Conservation (phyloP, 2,329 filamentous ascomycete genomes). For the Trichoderma hamatum region DNA sequence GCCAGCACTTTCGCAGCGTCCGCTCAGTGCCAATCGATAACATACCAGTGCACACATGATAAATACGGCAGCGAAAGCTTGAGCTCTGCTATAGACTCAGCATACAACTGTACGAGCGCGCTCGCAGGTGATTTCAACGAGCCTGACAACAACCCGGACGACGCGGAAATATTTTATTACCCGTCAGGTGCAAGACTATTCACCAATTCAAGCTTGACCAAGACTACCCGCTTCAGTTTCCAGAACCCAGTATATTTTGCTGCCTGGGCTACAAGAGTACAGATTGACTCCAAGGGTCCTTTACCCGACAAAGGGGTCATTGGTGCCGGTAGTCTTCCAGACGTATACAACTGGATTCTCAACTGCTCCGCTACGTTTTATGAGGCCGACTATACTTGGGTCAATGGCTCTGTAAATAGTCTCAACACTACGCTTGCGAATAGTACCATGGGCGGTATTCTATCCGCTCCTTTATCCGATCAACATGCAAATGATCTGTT, state of each 20-base stretch:
- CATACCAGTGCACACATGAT: not conserved
- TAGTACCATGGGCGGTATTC: slow-evolving; percentile 1
- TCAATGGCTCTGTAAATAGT: not conserved
- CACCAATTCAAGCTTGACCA: not conserved
- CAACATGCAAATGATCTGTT: not conserved
- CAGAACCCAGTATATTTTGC: slow-evolving; percentile 1
- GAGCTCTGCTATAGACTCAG: too few relatives aligned
- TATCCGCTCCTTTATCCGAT: not conserved
- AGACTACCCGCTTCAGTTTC: not conserved
- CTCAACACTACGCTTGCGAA: not conserved
- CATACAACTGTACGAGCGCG: not conserved
- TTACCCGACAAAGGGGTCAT: not conserved
- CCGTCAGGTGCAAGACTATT: not conserved
- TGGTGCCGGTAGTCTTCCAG: not conserved
- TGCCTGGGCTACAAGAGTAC: not conserved
- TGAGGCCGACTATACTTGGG: not conserved
- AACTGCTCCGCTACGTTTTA: slow-evolving; percentile 1
- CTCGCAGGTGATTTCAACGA: not conserved
- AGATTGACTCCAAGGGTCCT: not conserved
- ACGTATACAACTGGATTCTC: not conserved
- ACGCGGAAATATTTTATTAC: not conserved
- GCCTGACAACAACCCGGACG: not conserved
- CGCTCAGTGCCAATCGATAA: not conserved
- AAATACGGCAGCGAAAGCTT: too few relatives aligned
- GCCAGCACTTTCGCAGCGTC: not conserved